Conservation (phyloP, 805 yeast species). For the Zygosaccharomyces lentus region DNA sequence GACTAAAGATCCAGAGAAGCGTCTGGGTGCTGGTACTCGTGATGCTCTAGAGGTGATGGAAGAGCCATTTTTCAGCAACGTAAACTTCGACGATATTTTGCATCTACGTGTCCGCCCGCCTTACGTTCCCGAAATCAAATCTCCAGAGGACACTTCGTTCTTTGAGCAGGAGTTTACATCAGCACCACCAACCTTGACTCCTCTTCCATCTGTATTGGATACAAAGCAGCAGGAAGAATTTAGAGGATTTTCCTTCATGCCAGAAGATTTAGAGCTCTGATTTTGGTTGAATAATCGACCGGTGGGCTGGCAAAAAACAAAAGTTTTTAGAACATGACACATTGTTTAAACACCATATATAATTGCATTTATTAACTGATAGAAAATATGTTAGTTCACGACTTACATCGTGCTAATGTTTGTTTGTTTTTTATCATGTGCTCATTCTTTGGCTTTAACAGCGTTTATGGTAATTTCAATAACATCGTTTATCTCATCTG, state of each 20-base stretch:
- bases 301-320: not conserved
- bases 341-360: not conserved
- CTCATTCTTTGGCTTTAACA: not conserved
- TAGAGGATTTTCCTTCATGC: slow-evolving; percentile 90
- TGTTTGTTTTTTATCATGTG: not conserved
- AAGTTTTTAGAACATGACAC: not conserved
- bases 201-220: slow-evolving; percentile 82
- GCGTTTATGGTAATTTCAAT: not conserved
- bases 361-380: slow-evolving; percentile 4
- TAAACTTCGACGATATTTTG: slow-evolving; percentile 83
- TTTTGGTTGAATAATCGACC: not conserved
- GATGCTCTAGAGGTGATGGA: slow-evolving; percentile 95
- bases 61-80: slow-evolving; percentile 88
- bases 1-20: slow-evolving; percentile 78
- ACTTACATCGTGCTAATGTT: not conserved
- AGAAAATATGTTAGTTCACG: not conserved
- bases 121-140: slow-evolving; percentile 77
- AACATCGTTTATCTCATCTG: not conserved
- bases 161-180: slow-evolving; percentile 94
- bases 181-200: slow-evolving; percentile 91
- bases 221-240: slow-evolving; percentile 92
- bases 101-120: slow-evolving; percentile 77
- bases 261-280: slow-evolving; percentile 47
- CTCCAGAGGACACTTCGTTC: slow-evolving; percentile 87
- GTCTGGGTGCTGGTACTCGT: slow-evolving; percentile 81